A percentile compares a stretch with the other conserved stretches of the same genome.
Conservation (phyloP, 1,284 basidiomycete genomes). For the Trichosporon inkin region DNA sequence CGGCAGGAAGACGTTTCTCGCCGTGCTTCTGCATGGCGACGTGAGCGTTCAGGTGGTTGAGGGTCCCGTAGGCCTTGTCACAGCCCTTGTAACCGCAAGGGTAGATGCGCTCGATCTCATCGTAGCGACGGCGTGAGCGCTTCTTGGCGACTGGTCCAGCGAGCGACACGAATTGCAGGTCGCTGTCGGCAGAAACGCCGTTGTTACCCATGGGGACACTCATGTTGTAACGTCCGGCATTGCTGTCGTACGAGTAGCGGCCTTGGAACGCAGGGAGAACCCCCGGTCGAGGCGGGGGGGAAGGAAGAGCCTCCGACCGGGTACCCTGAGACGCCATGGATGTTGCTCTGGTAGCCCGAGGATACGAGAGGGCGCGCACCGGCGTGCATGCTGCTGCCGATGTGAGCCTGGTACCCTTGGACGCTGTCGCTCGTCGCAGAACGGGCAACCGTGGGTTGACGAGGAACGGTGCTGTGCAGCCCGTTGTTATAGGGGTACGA, state of each 20-base stretch:
- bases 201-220: not conserved
- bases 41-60: constrained; percentile 59
- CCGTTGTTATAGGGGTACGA: constrained; percentile 13
- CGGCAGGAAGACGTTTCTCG: constrained; percentile 56
- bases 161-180: constrained; percentile 26
- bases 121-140: constrained; percentile 51
- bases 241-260: constrained; percentile 10
- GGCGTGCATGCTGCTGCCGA: constrained; percentile 26
- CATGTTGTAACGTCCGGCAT: constrained; percentile 10
- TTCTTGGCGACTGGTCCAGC: constrained; percentile 44
- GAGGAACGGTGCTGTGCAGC: constrained; percentile 7
- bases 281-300: not conserved
- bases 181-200: constrained; percentile 11
- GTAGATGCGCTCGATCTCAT: constrained; percentile 58
- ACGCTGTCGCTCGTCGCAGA: constrained; percentile 45
- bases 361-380: constrained; percentile 35
- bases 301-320: constrained; percentile 4
- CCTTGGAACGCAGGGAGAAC: not conserved
- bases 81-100: constrained; percentile 56
- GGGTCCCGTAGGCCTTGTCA: constrained; percentile 55
- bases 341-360: constrained; percentile 11
- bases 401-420: constrained; percentile 32
- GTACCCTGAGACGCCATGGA: constrained; percentile 1
- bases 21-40: constrained; percentile 59
- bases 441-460: constrained; percentile 17